Evolutionary conservation across 768 basidiomycete species (phyloP), one percentile per base, ranked within the genome.

Genomic region (Kwoniella heveanensis): DNA sequence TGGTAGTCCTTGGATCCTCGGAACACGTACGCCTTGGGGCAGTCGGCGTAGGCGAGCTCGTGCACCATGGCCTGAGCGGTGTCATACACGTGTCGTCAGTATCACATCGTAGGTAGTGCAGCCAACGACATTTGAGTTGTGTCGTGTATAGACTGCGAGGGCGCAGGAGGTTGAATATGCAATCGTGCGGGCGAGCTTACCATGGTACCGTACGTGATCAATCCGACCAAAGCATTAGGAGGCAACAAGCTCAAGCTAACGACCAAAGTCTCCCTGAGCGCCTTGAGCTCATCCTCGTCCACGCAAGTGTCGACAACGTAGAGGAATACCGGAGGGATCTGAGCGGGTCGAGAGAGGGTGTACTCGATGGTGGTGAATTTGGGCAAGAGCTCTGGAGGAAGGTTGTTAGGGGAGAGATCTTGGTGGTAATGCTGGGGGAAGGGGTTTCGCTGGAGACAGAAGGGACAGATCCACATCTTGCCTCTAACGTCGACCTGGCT

Each of bases 311-410:
- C 95, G 52, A 99, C 88, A 57, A 97, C 93, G 78, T 93, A 96
- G 48, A 99, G 85, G 85, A 99, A 98, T 80, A 98, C 86, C 55
- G 96, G 95, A 3, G 95, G 94, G 49, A 95, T 88, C 73, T 89
- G 91, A 13, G 88, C 91, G 0, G 91, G 88, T 65, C 95, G 87
- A 25, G 89, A 85, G 51, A 98, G 89, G n/a, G 95, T 98, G 83
- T 99, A 99, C 82, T 99, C 96, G 81, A 99, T 96, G 8, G 96
- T 99, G 30, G 96, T 98, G 84, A 97, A 98, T 82, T 96, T 94
- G 76, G 95, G 93, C 39, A 98, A 82, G 29, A 99, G 85, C 79
- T 99, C 96, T 15, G 93, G 90, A 54, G 96, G 96, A 21, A 98
- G 86, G 81, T 98, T 98, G 69, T 90, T 94, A 81, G 89, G 90